Base-by-base conservation (phyloP, 306 rosid genomes). In the Acacia confusa region DNA sequence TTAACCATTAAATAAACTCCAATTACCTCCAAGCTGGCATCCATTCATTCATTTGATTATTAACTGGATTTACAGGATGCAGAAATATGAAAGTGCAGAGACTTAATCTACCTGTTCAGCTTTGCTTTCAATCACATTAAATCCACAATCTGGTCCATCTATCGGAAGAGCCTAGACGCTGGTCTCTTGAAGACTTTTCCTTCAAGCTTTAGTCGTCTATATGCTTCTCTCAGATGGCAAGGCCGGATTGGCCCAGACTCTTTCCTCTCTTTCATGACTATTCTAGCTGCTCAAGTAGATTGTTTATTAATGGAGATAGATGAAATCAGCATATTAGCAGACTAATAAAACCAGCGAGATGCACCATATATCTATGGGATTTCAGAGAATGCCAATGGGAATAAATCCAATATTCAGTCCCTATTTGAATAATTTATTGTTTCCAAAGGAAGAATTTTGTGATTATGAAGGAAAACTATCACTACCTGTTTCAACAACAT, bases 221-320 rank as follows among this genome's bases (percentile, higher is more conserved):
- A 88, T 45, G 98, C 92, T 86, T 95, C 99, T 84, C 98, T 86
- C 76, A 95, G 70, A 86, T 96, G 99, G 89, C 98, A 93, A 60
- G 99, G 97, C 66, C 99, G 89, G 41, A 93, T 90, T 53, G 99
- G 94, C 52, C 99, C 99, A 27, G 97, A 87, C 79, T 95, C 98
- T 69, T 85, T 88, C 85, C 99, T 91, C 87, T 93, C 98, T 9
- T 88, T 64, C 98, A 95, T 93, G 25, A 93, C 86, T 60, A 86
- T 82, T 91, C 98, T 91, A 48, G 98, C 98, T 91, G 91, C 84
- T 81, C 76, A 83, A 28, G 63, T n/a, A 82, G 48, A 50, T 30
- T 52, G 40, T 34, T 45, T 44, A 72, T 73, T 68, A 78, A 57
- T 36, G 41, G 16, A 28, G 75, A 53, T 27, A 72, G n/a, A 32